phyloP scores from a whole-genome alignment of 1,284 basidiomycete species.

The Pseudozyma pruni region DNA sequence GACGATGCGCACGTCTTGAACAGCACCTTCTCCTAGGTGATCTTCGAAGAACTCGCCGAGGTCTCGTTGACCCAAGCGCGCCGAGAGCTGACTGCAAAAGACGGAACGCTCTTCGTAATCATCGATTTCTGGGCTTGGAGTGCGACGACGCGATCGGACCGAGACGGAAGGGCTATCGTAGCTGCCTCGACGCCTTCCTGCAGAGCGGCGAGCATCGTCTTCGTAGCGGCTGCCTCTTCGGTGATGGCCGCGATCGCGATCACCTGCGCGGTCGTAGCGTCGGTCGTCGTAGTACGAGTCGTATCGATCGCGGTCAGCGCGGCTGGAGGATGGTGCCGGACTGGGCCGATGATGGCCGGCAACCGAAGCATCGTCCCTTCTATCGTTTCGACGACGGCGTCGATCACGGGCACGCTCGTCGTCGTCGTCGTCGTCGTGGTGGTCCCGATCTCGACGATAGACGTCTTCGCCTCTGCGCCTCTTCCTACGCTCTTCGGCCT shows the following conservation, averaged over 20 bases:
- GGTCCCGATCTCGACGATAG: constrained; percentile 57
- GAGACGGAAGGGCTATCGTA: constrained; percentile 34
- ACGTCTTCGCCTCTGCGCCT: constrained; percentile 47
- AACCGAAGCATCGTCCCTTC: constrained; percentile 21
- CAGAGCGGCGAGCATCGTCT: constrained; percentile 22
- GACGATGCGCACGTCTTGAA: constrained; percentile 93
- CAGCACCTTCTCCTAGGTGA: constrained; percentile 85
- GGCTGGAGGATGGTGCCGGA: constrained; percentile 29
- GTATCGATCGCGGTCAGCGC: constrained; percentile 33
- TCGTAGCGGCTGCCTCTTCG: constrained; percentile 27
- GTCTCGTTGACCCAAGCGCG: constrained; percentile 91
- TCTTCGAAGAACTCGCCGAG: constrained; percentile 99
- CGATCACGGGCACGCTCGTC: constrained; percentile 69
- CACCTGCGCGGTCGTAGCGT: constrained; percentile 22
- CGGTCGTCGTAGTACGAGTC: constrained; percentile 46
- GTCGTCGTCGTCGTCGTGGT: constrained; percentile 42
- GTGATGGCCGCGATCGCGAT: constrained; percentile 20
- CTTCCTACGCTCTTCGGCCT: constrained; percentile 58
- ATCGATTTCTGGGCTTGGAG: constrained; percentile 59
- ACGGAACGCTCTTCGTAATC: constrained; percentile 87
- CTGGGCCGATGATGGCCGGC: constrained; percentile 19
- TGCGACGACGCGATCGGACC: constrained; percentile 41
- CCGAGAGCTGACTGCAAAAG: constrained; percentile 97
- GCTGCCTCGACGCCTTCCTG: constrained; percentile 23
- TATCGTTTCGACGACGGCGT: constrained; percentile 42